Evolutionary conservation across 192 early-diverging fungal genomes (phyloP).

Genomic region (Obelidium mucronatum): DNA sequence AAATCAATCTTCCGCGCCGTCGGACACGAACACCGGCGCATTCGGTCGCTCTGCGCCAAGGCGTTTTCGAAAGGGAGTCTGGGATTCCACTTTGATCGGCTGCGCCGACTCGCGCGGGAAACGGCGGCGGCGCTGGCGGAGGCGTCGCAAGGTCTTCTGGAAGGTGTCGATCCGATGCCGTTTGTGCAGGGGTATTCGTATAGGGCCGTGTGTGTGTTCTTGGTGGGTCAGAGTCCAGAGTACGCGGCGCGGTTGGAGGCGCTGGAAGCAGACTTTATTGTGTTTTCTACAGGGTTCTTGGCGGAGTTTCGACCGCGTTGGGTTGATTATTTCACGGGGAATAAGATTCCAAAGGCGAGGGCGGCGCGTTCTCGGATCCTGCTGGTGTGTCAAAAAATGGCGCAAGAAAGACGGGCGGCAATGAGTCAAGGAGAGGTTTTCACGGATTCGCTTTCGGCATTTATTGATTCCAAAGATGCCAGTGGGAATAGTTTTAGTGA

Average conservation of each 20-base stretch:
- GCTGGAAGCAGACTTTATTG: neutral
- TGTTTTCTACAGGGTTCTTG: no score
- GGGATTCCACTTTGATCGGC: neutral
- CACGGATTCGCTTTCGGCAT: neutral
- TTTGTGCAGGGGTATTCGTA: constrained; percentile 8
- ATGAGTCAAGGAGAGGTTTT: neutral
- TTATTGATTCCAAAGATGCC: constrained; percentile 4
- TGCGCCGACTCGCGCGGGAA: neutral
- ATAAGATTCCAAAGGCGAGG: neutral
- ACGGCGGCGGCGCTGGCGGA: neutral
- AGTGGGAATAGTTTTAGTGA: constrained; percentile 3
- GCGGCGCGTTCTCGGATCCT: neutral
- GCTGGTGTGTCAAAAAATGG: neutral
- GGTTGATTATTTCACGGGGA: constrained; percentile 6
- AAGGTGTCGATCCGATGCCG: neutral
- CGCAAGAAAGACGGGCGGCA: neutral
- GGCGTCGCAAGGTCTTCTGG: neutral
- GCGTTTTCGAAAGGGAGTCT: neutral
- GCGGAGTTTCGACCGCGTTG: neutral
- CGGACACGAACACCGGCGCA: neutral
- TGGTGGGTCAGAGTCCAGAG: neutral
- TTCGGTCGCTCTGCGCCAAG: neutral
- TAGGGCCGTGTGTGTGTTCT: constrained; percentile 3
- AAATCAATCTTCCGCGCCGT: neutral
- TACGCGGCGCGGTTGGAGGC: neutral